phyloP scores from a whole-genome alignment of 306 rosid species.

The Lablab purpureus region DNA sequence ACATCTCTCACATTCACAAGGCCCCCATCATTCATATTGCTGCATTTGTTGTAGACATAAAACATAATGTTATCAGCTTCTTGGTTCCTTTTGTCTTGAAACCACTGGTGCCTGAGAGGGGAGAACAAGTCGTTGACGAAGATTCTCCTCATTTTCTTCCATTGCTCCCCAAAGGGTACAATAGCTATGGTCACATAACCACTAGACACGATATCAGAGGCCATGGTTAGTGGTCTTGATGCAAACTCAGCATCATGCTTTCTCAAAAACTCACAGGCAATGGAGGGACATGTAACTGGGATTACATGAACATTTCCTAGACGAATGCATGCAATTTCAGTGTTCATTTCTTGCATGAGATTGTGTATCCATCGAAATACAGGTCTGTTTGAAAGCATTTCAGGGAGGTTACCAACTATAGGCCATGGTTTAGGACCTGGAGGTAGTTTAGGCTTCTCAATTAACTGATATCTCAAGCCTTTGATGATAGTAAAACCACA shows the following conservation, averaged over 20 bases:
- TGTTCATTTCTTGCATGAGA: constrained; percentile 22
- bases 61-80: constrained; percentile 51
- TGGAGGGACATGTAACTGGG: not conserved
- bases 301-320: constrained; percentile 18
- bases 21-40: not conserved
- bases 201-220: constrained; percentile 15
- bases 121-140: constrained; percentile 7
- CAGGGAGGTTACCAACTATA: constrained; percentile 43
- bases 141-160: constrained; percentile 47
- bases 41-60: constrained; percentile 35
- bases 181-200: constrained; percentile 19
- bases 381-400: constrained; percentile 43
- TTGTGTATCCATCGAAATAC: not conserved
- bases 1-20: constrained; percentile 36
- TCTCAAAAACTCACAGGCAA: constrained; percentile 21
- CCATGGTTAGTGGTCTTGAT: constrained; percentile 39
- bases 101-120: constrained; percentile 12
- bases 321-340: constrained; percentile 2
- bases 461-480: not conserved
- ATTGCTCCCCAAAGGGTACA: constrained; percentile 34
- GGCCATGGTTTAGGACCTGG: constrained; percentile 47
- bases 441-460: constrained; percentile 3
- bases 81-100: constrained; percentile 18
- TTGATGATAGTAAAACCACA: not conserved
- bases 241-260: constrained; percentile 45